Conservation (phyloP, 805 yeast genomes). For the Kluyveromyces lactis region DNA sequence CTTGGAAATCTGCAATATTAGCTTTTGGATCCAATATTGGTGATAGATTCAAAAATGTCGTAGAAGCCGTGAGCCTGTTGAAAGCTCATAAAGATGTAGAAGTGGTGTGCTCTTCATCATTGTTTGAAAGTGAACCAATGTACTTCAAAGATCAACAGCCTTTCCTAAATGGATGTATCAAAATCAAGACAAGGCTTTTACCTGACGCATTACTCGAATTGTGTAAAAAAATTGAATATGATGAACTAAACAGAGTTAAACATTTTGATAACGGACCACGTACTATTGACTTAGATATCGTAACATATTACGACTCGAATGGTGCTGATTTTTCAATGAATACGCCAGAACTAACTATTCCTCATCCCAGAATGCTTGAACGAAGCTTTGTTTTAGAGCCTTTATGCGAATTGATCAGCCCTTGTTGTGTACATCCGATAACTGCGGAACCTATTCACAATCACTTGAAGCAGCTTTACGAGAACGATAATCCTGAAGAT, state of each 20-base stretch:
- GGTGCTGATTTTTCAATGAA: conserved; percentile 38
- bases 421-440: conserved; percentile 67
- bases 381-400: conserved; percentile 89
- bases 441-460: conserved; percentile 72
- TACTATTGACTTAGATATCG: conserved; percentile 79
- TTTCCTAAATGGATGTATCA: conserved; percentile 77
- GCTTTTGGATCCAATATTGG: conserved; percentile 93
- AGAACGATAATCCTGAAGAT: conserved; percentile 40
- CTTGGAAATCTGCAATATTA: conserved; percentile 45
- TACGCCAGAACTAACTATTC: conserved; percentile 55
- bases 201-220: conserved; percentile 58
- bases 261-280: conserved; percentile 87
- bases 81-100: conserved; percentile 33
- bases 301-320: conserved; percentile 43
- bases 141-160: conserved; percentile 71
- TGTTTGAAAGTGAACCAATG: conserved; percentile 91
- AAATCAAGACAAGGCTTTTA: conserved; percentile 47
- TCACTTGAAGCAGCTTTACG: conserved; percentile 52
- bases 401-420: conserved; percentile 67
- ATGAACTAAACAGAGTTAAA: conserved; percentile 61
- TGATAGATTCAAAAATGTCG: conserved; percentile 54
- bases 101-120: conserved; percentile 58
- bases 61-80: conserved; percentile 39
- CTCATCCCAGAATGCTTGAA: conserved; percentile 83
- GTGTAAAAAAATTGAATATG: conserved; percentile 73